Evolutionary conservation across 2,329 filamentous ascomycete species (phyloP).

Genomic region (Huntiella omanensis): DNA sequence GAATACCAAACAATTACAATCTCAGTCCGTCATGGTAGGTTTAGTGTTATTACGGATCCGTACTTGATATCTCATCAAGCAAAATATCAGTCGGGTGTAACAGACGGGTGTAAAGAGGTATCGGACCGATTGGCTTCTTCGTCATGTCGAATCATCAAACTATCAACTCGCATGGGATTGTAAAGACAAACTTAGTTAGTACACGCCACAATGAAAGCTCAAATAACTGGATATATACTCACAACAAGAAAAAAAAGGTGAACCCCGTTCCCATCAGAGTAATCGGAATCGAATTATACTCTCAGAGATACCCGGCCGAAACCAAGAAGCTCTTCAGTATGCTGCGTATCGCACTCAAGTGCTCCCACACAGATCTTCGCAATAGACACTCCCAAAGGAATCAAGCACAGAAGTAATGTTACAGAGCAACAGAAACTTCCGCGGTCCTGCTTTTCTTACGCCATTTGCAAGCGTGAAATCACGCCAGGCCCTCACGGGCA

Average conservation of each 20-base stretch:
- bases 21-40: too few relatives aligned
- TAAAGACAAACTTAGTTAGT: too few relatives aligned
- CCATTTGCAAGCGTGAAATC: slow-evolving; percentile 65
- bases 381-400: slow-evolving; percentile 74
- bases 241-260: slow-evolving; percentile 16
- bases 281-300: slow-evolving; percentile 75
- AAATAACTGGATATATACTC: neutral
- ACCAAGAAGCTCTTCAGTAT: slow-evolving; percentile 21
- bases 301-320: slow-evolving; percentile 17
- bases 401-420: slow-evolving; percentile 13
- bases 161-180: too few relatives aligned
- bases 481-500: slow-evolving; percentile 79
- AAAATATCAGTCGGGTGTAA: too few relatives aligned
- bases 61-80: too few relatives aligned
- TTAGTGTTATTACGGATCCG: too few relatives aligned
- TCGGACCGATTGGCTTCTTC: too few relatives aligned
- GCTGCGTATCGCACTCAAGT: slow-evolving; percentile 96
- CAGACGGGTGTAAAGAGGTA: too few relatives aligned
- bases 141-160: too few relatives aligned
- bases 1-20: too few relatives aligned
- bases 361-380: slow-evolving; percentile 65
- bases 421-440: neutral
- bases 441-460: slow-evolving; percentile 69
- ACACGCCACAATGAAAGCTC: too few relatives aligned
- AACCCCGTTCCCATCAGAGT: slow-evolving; percentile 65